These are phyloP conservation scores for Acacia confusa DNA, from an alignment of 306 rosid species.

Conservation along the genomic window DNA sequence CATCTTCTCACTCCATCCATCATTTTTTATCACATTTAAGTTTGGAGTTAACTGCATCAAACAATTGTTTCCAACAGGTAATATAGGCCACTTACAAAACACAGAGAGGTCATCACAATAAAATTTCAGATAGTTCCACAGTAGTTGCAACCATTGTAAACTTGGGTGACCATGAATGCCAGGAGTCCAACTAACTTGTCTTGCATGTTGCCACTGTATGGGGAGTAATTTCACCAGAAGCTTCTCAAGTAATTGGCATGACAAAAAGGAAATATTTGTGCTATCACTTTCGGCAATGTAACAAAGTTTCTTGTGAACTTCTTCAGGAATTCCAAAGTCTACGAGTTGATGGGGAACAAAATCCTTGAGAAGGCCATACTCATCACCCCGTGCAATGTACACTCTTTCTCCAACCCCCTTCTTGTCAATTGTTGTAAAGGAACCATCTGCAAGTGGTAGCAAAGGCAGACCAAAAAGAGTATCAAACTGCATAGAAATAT, in stretches of 20 bases:
- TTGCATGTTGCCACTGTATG: slow-evolving; percentile 86
- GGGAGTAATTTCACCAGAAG: slow-evolving; percentile 83
- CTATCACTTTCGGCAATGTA: slow-evolving; percentile 65
- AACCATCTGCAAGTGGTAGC: slow-evolving; percentile 86
- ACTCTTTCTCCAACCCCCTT: slow-evolving; percentile 87
- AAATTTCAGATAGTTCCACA: slow-evolving; percentile 84
- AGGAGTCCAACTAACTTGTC: slow-evolving; percentile 81
- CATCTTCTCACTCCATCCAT: slow-evolving; percentile 98
- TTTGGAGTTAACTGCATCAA: slow-evolving; percentile 74
- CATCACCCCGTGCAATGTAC: slow-evolving; percentile 81
- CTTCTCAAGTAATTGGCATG: slow-evolving; percentile 85
- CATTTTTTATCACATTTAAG: slow-evolving; percentile 78
- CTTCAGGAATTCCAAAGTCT: slow-evolving; percentile 63
- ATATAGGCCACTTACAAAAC: slow-evolving; percentile 91
- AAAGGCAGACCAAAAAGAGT: slow-evolving; percentile 72
- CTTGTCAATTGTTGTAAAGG: slow-evolving; percentile 72
- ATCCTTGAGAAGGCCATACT: slow-evolving; percentile 86
- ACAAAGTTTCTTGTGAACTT: slow-evolving; percentile 69
- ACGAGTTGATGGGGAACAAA: slow-evolving; percentile 80
- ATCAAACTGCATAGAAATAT: slow-evolving; percentile 62
- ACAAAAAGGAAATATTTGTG: slow-evolving; percentile 78
- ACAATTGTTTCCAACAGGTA: slow-evolving; percentile 72
- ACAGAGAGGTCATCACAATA: slow-evolving; percentile 76
- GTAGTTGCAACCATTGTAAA: slow-evolving; percentile 85
- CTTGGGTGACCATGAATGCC: slow-evolving; percentile 88